These are phyloP conservation scores for Phytophthora quininea DNA, from an alignment of 352 stramenopile genomes.

Conservation along the genomic window DNA sequence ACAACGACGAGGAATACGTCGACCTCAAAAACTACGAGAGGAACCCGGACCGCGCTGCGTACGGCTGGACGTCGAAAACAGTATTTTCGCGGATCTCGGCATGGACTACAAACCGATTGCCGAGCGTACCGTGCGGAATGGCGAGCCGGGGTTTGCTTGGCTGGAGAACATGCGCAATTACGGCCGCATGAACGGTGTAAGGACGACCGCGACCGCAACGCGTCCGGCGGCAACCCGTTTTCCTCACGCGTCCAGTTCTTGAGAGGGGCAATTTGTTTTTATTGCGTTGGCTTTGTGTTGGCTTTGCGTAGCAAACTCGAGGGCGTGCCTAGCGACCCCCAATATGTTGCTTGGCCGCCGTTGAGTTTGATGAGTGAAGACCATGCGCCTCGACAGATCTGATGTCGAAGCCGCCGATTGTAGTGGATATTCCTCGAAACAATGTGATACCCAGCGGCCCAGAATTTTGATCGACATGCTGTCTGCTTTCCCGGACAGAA, in stretches of 20 bases:
- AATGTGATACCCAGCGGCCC: conserved; percentile 14
- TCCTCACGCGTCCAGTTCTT: too few species aligned
- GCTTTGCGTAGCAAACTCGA: too few species aligned
- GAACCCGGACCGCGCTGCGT: conserved; percentile 88
- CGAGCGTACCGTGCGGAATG: conserved; percentile 85
- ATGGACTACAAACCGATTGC: conserved; percentile 93
- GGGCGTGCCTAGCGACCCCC: too few species aligned
- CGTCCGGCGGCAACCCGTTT: conserved; percentile 91
- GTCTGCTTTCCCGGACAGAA: conserved; percentile 8
- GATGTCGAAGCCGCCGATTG: not conserved
- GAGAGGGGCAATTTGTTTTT: too few species aligned
- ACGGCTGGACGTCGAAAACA: conserved; percentile 96
- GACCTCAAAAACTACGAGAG: conserved; percentile 92
- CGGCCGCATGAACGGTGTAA: conserved; percentile 87
- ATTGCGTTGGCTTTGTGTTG: too few species aligned
- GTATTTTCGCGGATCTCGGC: conserved; percentile 90
- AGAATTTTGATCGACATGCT: conserved; percentile 22
- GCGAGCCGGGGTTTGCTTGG: conserved; percentile 94
- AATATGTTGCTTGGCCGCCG: too few species aligned
- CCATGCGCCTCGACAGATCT: not conserved
- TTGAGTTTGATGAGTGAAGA: too few species aligned
- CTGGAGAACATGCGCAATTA: conserved; percentile 94
- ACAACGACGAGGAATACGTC: conserved; percentile 86
- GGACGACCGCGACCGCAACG: conserved; percentile 84
- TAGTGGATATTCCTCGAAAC: conserved; percentile 19